These are phyloP conservation scores for Hordeum marinum DNA, from an alignment of 176 grass and related monocot genomes.

Conservation along the genomic window DNA sequence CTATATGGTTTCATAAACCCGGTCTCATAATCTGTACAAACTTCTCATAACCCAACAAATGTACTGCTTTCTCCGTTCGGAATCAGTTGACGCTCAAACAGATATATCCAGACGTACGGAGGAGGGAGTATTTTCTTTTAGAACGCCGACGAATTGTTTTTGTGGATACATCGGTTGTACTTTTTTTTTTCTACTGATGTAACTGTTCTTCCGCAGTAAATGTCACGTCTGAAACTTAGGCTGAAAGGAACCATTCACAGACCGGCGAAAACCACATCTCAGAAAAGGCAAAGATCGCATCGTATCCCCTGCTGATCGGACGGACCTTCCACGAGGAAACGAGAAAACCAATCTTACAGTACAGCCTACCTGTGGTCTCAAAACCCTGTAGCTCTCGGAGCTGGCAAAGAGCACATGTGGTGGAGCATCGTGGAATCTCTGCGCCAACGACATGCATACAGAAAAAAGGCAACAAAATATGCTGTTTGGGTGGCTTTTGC, in stretches of 20 bases:
- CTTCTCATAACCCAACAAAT: background rate
- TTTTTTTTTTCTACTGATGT: background rate
- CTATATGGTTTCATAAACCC: background rate
- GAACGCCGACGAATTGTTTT: too few species aligned
- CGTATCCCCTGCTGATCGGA: background rate
- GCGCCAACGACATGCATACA: conserved; percentile 21
- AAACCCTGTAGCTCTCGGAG: background rate
- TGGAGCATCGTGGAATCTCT: conserved; percentile 22
- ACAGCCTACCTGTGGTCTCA: background rate
- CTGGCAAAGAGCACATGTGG: background rate
- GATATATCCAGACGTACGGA: too few species aligned
- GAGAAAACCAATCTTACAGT: background rate
- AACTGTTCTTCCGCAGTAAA: background rate
- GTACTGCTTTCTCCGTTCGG: too few species aligned
- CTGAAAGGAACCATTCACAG: background rate
- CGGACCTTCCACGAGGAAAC: background rate
- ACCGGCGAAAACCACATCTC: background rate
- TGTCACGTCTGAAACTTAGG: background rate
- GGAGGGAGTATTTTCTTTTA: too few species aligned
- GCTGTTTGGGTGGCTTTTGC: background rate
- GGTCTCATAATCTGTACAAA: background rate
- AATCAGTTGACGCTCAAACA: too few species aligned
- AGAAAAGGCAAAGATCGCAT: background rate
- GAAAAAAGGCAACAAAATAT: conserved; percentile 12
- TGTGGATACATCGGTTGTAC: background rate